phyloP scores from a whole-genome alignment of 2,329 filamentous ascomycete genomes.

The Xylaria multiplex region DNA sequence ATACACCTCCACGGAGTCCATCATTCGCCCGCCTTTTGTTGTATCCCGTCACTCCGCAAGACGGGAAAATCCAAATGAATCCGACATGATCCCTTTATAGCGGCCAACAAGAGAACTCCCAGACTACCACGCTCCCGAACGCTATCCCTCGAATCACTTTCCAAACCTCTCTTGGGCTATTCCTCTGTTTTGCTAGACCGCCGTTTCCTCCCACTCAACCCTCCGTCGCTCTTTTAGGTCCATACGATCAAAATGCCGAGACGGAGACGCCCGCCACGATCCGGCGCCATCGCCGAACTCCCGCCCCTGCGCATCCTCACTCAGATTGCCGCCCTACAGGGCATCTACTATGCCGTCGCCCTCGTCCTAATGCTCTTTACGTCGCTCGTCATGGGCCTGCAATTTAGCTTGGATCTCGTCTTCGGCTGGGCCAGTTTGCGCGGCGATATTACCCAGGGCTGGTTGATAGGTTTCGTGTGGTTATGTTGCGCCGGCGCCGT shows the following conservation, averaged over 20 bases:
- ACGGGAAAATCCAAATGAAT: background rate
- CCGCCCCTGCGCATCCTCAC: constrained; percentile 67
- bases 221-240: too few relatives aligned
- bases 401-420: constrained; percentile 64
- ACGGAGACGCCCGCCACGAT: constrained; percentile 66
- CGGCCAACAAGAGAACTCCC: constrained; percentile 1
- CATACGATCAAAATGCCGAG: constrained; percentile 56
- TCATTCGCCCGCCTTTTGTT: too few relatives aligned
- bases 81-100: constrained; percentile 43
- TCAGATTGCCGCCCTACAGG: constrained; percentile 68
- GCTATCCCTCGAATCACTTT: constrained; percentile 34
- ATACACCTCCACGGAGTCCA: background rate
- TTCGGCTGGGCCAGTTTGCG: constrained; percentile 68
- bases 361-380: constrained; percentile 67
- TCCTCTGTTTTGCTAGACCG: constrained; percentile 1
- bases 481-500: constrained; percentile 63
- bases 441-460: constrained; percentile 70
- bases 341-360: constrained; percentile 63
- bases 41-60: background rate
- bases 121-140: constrained; percentile 17
- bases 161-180: constrained; percentile 28
- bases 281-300: constrained; percentile 70
- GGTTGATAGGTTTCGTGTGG: constrained; percentile 68
- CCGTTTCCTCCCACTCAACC: background rate
- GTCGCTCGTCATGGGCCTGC: constrained; percentile 65